These are phyloP conservation scores for Boletus reticulatus DNA, from an alignment of 768 basidiomycete genomes.

Conservation along the genomic window DNA sequence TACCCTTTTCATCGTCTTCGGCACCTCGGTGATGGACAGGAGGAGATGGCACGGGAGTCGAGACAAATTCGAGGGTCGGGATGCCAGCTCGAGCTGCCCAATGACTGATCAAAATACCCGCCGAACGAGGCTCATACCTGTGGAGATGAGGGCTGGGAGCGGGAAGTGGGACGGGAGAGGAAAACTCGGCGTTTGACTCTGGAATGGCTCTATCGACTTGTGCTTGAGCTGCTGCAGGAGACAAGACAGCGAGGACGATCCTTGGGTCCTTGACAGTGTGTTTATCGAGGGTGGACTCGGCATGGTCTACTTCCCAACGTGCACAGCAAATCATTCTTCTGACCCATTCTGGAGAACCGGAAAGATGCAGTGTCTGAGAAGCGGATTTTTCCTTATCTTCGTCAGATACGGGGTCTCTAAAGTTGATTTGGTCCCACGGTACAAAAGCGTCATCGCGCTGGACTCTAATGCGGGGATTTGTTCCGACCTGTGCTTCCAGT, in stretches of 20 bases:
- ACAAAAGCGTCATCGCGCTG: slow-evolving; percentile 83
- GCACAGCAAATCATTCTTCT: slow-evolving; percentile 82
- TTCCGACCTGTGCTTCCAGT: slow-evolving; percentile 83
- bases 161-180: slow-evolving; percentile 64
- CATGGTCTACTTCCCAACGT: slow-evolving; percentile 67
- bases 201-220: slow-evolving; percentile 23
- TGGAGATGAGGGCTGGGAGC: slow-evolving; percentile 52
- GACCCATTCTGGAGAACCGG: slow-evolving; percentile 76
- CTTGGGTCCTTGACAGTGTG: slow-evolving; percentile 34
- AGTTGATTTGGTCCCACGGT: slow-evolving; percentile 71
- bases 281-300: slow-evolving; percentile 31
- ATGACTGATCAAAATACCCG: slow-evolving; percentile 57
- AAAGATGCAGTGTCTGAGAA: slow-evolving; percentile 23
- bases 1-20: slow-evolving; percentile 36
- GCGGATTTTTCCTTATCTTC: slow-evolving; percentile 25
- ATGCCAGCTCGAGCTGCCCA: slow-evolving; percentile 72
- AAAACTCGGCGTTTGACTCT: slow-evolving; percentile 23
- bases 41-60: slow-evolving; percentile 25
- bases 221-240: slow-evolving; percentile 27
- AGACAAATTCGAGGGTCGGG: slow-evolving; percentile 49
- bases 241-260: slow-evolving; percentile 61
- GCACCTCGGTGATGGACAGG: slow-evolving; percentile 20
- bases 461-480: slow-evolving; percentile 76
- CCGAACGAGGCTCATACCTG: slow-evolving; percentile 63
- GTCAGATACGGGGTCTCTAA: slow-evolving; percentile 37